phyloP scores from a whole-genome alignment of 2,329 filamentous ascomycete genomes.

The Trematosphaeria pertusa region DNA sequence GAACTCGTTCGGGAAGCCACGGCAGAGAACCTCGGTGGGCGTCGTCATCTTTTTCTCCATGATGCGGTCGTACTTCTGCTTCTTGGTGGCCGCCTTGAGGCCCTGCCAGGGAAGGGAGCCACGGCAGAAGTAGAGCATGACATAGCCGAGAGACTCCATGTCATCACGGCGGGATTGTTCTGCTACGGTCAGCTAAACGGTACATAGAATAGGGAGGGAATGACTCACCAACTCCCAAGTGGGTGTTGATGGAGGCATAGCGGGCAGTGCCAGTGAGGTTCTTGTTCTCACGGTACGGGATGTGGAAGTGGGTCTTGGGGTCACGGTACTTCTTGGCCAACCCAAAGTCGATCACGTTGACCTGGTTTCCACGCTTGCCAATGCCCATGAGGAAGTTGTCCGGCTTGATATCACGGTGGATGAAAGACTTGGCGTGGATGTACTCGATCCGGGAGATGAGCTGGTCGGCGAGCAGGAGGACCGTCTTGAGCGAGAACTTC shows the following conservation, averaged over 20 bases:
- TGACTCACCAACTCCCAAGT: conserved; percentile 84
- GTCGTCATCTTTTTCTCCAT: conserved; percentile 99
- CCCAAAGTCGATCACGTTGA: conserved; percentile 99
- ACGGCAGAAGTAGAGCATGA: conserved; percentile 99
- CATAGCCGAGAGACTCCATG: conserved; percentile 98
- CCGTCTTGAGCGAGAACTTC: conserved; percentile 99
- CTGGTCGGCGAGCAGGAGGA: conserved; percentile 94
- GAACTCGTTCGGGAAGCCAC: conserved; percentile 98
- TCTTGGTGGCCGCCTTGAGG: conserved; percentile 97
- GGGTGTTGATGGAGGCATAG: conserved; percentile 99
- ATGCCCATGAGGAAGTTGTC: conserved; percentile 99
- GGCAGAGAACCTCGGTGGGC: conserved; percentile 96
- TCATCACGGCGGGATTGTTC: conserved; percentile 99
- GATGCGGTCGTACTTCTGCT: conserved; percentile 99
- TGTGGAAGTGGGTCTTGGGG: conserved; percentile 99
- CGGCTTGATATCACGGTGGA: conserved; percentile 99
- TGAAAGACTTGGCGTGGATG: conserved; percentile 99
- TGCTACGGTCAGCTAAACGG: conserved; percentile 43
- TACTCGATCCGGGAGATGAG: conserved; percentile 99
- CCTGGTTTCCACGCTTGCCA: conserved; percentile 98
- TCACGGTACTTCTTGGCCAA: conserved; percentile 99
- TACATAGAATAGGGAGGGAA: background rate
- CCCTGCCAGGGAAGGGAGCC: conserved; percentile 99
- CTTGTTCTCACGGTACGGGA: conserved; percentile 99
- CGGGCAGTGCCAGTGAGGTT: conserved; percentile 98